A percentile compares a stretch with the other conserved stretches of the same genome.
Evolutionary conservation across 2,329 filamentous ascomycete species (phyloP).

Genomic region (Teratosphaeriaceae sp.): DNA sequence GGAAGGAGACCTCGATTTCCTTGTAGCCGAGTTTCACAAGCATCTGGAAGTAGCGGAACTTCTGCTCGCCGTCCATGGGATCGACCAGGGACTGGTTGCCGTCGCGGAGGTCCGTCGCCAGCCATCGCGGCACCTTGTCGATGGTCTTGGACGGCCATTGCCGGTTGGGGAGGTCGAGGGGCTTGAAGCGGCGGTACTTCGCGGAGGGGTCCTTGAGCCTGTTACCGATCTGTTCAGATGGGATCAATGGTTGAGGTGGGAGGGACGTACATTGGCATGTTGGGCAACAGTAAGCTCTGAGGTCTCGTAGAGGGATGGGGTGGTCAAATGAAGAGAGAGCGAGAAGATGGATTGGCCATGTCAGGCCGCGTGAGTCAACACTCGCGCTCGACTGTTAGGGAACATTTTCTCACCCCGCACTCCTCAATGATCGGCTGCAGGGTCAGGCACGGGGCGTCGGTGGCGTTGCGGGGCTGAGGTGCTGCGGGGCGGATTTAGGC

Average conservation of each 20-base stretch:
- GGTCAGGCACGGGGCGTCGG: not conserved
- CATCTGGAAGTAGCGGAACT: constrained; percentile 94
- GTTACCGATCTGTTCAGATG: not conserved
- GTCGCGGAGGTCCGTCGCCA: constrained; percentile 82
- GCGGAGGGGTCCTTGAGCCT: constrained; percentile 66
- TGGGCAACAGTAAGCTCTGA: too few relatives aligned
- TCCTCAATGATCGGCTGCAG: not conserved
- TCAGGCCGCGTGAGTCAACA: too few relatives aligned
- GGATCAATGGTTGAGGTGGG: not conserved
- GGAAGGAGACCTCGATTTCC: constrained; percentile 95
- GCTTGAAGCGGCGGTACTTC: constrained; percentile 68
- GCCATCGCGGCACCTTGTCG: constrained; percentile 81
- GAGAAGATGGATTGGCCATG: too few relatives aligned
- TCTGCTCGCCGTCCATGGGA: constrained; percentile 95
- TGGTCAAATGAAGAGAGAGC: too few relatives aligned
- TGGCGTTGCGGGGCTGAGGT: not conserved
- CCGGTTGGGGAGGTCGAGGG: constrained; percentile 60
- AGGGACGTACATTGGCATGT: not conserved
- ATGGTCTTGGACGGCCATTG: constrained; percentile 82
- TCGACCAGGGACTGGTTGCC: constrained; percentile 91
- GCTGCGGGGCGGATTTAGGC: too few relatives aligned
- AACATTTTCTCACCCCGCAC: not conserved
- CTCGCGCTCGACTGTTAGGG: not conserved
- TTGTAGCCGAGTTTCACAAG: constrained; percentile 89
- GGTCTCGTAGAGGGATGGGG: too few relatives aligned